phyloP scores from a whole-genome alignment of 768 basidiomycete species.

The Leccinum rimulosum region DNA sequence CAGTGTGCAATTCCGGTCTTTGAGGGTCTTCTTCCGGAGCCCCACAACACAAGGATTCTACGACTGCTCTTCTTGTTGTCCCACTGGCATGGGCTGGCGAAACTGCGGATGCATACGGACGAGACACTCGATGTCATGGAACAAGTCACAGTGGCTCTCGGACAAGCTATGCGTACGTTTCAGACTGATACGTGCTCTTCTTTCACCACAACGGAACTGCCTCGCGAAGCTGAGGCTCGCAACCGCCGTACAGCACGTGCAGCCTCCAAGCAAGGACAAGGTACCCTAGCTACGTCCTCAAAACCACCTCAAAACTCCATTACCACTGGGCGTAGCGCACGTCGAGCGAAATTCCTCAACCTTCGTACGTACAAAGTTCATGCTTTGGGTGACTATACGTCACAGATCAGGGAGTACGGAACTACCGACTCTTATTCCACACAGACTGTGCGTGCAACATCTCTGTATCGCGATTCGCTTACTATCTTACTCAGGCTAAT shows the following conservation, averaged over 20 bases:
- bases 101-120: not conserved
- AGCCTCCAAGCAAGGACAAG: not conserved
- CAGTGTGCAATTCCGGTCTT: not conserved
- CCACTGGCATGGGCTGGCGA: not conserved
- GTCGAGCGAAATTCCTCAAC: not conserved
- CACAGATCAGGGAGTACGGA: not conserved
- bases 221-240: not conserved
- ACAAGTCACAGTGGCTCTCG: not conserved
- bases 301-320: not conserved
- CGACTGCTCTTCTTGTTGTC: not conserved
- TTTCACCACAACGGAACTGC: not conserved
- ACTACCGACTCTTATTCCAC: not conserved
- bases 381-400: not conserved
- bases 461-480: not conserved
- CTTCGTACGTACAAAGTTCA: not conserved
- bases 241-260: not conserved
- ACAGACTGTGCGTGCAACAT: not conserved
- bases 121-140: not conserved
- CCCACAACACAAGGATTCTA: not conserved
- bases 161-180: not conserved
- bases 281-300: not conserved
- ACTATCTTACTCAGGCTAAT: not conserved
- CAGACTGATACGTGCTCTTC: not conserved
- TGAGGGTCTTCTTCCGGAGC: not conserved
- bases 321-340: not conserved